These are phyloP conservation scores for Colletotrichum graminicola DNA, from an alignment of 2,329 filamentous ascomycete species.

Conservation along the genomic window DNA sequence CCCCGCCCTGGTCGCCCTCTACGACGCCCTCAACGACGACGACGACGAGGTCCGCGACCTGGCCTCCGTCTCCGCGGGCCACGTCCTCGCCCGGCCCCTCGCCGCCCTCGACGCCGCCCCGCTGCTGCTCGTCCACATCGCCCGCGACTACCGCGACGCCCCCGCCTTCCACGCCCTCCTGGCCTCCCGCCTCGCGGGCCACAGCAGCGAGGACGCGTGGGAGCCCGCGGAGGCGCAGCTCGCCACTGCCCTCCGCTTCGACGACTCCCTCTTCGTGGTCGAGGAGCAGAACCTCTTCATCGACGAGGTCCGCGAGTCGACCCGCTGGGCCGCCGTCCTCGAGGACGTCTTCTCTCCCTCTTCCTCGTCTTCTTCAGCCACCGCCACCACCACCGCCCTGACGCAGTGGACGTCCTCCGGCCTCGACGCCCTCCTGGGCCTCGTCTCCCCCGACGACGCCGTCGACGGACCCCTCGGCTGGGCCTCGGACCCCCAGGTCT, in stretches of 20 bases:
- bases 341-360: conserved; percentile 14
- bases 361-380: neutral
- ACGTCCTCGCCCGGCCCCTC: conserved; percentile 60
- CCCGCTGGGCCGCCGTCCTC: conserved; percentile 73
- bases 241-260: conserved; percentile 60
- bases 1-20: conserved; percentile 73
- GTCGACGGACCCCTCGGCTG: conserved; percentile 78
- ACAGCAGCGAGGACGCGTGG: conserved; percentile 39
- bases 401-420: conserved; percentile 64
- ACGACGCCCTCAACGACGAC: conserved; percentile 87
- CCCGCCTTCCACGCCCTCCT: conserved; percentile 56
- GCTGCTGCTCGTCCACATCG: conserved; percentile 60
- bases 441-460: conserved; percentile 41
- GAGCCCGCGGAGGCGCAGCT: conserved; percentile 56
- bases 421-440: conserved; percentile 56
- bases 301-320: conserved; percentile 81
- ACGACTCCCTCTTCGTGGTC: conserved; percentile 82
- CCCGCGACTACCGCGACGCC: conserved; percentile 50
- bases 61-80: conserved; percentile 64
- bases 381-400: conserved; percentile 43
- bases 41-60: conserved; percentile 86
- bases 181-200: conserved; percentile 58
- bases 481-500: conserved; percentile 76
- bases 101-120: conserved; percentile 62
- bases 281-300: conserved; percentile 97